A percentile compares a stretch with the other conserved stretches of the same genome.
These are phyloP conservation scores for Iberis pinnata DNA, from an alignment of 345 rosid genomes.

Conservation along the genomic window DNA sequence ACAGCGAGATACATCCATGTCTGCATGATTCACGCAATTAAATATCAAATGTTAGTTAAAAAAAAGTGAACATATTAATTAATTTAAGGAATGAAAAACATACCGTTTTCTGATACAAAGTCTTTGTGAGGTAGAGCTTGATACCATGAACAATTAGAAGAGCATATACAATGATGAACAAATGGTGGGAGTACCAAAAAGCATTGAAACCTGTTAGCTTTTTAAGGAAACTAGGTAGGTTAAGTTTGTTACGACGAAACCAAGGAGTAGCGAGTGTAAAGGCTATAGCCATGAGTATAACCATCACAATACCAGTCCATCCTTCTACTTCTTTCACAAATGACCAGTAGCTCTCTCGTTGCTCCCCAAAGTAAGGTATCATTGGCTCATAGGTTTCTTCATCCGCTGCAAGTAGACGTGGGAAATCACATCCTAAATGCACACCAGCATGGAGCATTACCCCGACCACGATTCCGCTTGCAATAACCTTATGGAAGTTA, in stretches of 20 bases:
- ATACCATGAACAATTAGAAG: slow-evolving; percentile 63
- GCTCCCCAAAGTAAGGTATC: slow-evolving; percentile 51
- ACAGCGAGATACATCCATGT: slow-evolving; percentile 77
- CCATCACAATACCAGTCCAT: slow-evolving; percentile 55
- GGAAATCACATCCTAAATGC: slow-evolving; percentile 67
- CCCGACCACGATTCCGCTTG: slow-evolving; percentile 52
- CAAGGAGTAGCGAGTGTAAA: slow-evolving; percentile 70
- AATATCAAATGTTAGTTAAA: too few species aligned
- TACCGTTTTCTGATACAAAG: slow-evolving; percentile 66
- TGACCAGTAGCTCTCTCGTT: slow-evolving; percentile 59
- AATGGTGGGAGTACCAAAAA: slow-evolving; percentile 82
- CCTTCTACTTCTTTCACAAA: slow-evolving; percentile 61
- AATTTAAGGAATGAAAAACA: too few species aligned
- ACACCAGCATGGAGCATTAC: slow-evolving; percentile 52
- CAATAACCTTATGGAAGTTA: slow-evolving; percentile 84
- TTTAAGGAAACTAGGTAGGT: slow-evolving; percentile 52
- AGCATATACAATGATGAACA: slow-evolving; percentile 61
- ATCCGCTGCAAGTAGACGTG: slow-evolving; percentile 50
- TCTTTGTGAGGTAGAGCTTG: slow-evolving; percentile 47
- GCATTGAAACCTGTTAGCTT: slow-evolving; percentile 79
- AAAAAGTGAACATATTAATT: too few species aligned
- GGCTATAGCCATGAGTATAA: slow-evolving; percentile 65
- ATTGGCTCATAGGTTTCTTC: slow-evolving; percentile 45
- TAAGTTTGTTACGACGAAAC: slow-evolving; percentile 54
- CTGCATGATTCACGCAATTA: slow-evolving; percentile 25